Base-by-base conservation (phyloP, 2,329 filamentous ascomycete species). In the Pseudocercospora macadamiae region DNA sequence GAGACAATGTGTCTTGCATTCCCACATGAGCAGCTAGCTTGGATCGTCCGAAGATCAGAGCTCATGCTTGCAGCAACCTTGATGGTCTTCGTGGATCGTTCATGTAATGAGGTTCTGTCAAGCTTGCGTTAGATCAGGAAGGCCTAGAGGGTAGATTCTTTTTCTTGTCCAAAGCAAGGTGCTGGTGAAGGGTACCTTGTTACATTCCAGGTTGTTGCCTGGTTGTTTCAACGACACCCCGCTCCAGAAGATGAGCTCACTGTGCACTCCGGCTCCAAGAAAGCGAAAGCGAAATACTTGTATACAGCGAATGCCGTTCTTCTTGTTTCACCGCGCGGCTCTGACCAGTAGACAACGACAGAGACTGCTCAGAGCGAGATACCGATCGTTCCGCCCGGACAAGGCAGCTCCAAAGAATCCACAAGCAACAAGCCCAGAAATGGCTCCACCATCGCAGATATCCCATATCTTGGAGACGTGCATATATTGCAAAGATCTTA, bases 11-110 rank as follows among this genome's bases (percentile, higher is more conserved):
- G 67, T 3, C 42, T 66, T 34, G 74, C 72, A 25, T 55, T 30
- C 37, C 64, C 66, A 66, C 76, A 79, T 19, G 70, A 70, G 68
- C 77, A 79, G 25, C 47, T 60, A 14, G 61, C 64, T 47, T 61
- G 66, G 42, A 55, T 12, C 2, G 54, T 49, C 30, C 44, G 18
- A 12, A 3, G 18, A 10, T 42, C 51, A 19, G 16, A 25, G 3
- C 14, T 2, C 21, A 21, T 45, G 7, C 39, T 16, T n/a, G 32
- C 21, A 18, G 14, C 6, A 25, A 45, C 2, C 39, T 45, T 45
- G 39, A 25, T 45, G 39, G 39, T 12, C 21, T 18, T 12, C 16
- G 18, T 18, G 39, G 12, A 16, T 36, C 32, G 32, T n/a, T 36
- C 32, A 16, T n/a, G n/a, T n/a, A 36, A 16, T 36, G 32, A 36